Conservation (phyloP, 192 early-diverging fungal species). For the Podila clonocystis region DNA sequence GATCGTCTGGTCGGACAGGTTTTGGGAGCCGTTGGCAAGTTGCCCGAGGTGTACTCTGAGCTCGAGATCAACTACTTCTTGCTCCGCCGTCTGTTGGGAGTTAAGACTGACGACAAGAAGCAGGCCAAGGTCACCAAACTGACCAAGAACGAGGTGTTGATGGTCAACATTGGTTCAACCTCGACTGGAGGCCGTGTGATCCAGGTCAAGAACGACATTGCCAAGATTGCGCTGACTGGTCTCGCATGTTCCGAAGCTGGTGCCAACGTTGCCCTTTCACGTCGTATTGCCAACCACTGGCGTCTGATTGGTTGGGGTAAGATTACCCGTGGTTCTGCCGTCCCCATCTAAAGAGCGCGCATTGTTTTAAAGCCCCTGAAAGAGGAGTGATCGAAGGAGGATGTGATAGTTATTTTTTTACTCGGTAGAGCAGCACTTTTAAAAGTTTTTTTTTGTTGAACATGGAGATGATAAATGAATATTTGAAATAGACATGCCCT, state of each 20-base stretch:
- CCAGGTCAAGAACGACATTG: conserved; percentile 93
- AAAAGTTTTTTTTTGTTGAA: too few species aligned
- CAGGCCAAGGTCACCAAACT: conserved; percentile 96
- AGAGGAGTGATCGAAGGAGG: background rate
- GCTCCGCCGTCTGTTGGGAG: conserved; percentile 94
- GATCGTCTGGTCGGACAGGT: conserved; percentile 98
- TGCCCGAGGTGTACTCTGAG: conserved; percentile 94
- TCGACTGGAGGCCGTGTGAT: conserved; percentile 95
- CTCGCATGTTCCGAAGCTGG: conserved; percentile 95
- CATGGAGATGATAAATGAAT: too few species aligned
- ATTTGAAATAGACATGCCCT: too few species aligned
- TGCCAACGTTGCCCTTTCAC: conserved; percentile 95
- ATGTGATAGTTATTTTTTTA: background rate
- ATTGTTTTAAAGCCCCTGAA: background rate
- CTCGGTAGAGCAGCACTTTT: too few species aligned
- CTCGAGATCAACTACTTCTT: conserved; percentile 98
- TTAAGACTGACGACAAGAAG: conserved; percentile 98
- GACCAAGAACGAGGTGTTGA: conserved; percentile 90
- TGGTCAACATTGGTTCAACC: conserved; percentile 97
- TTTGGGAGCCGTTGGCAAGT: conserved; percentile 88
- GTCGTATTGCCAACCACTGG: conserved; percentile 99
- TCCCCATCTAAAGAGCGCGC: conserved; percentile 52
- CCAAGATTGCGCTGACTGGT: conserved; percentile 90
- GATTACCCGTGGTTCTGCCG: conserved; percentile 85
- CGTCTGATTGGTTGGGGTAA: conserved; percentile 99